Evolutionary conservation across 768 basidiomycete genomes (phyloP).

Genomic region (Punctularia strigosozonata): DNA sequence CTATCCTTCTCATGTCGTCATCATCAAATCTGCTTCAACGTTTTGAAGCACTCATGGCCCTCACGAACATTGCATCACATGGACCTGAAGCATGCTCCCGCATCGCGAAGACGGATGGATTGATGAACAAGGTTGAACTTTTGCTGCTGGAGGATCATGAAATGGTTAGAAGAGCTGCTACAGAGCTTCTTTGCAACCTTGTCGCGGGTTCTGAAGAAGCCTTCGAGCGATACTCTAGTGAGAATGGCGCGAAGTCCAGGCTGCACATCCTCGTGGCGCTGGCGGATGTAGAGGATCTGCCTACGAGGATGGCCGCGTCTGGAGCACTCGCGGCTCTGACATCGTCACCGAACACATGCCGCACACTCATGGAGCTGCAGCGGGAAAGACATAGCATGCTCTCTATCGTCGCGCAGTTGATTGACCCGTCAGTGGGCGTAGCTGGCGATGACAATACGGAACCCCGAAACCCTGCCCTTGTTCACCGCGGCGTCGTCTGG

Average conservation of each 20-base stretch:
- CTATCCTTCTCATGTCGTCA: constrained; percentile 56
- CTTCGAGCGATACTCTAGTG: constrained; percentile 61
- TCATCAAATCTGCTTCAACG: constrained; percentile 65
- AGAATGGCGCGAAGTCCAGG: constrained; percentile 40
- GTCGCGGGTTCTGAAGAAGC: constrained; percentile 64
- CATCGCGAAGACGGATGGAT: constrained; percentile 47
- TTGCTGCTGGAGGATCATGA: constrained; percentile 73
- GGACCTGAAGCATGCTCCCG: constrained; percentile 51
- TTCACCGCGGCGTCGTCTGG: constrained; percentile 74
- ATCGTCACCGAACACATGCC: constrained; percentile 46
- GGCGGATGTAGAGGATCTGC: constrained; percentile 75
- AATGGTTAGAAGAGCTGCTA: constrained; percentile 77
- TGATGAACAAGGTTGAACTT: constrained; percentile 57
- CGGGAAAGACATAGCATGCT: constrained; percentile 51
- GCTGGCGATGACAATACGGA: constrained; percentile 25
- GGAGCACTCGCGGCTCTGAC: constrained; percentile 83
- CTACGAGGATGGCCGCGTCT: constrained; percentile 81
- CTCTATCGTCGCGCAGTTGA: constrained; percentile 52
- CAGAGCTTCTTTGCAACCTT: constrained; percentile 89
- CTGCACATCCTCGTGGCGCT: constrained; percentile 77
- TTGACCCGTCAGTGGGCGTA: constrained; percentile 39
- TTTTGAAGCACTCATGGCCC: constrained; percentile 92
- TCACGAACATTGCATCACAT: constrained; percentile 88
- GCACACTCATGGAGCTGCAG: constrained; percentile 50
- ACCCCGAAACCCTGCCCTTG: constrained; percentile 35